phyloP scores from a whole-genome alignment of 495 filamentous ascomycete genomes.

The Penicillium soppii region DNA sequence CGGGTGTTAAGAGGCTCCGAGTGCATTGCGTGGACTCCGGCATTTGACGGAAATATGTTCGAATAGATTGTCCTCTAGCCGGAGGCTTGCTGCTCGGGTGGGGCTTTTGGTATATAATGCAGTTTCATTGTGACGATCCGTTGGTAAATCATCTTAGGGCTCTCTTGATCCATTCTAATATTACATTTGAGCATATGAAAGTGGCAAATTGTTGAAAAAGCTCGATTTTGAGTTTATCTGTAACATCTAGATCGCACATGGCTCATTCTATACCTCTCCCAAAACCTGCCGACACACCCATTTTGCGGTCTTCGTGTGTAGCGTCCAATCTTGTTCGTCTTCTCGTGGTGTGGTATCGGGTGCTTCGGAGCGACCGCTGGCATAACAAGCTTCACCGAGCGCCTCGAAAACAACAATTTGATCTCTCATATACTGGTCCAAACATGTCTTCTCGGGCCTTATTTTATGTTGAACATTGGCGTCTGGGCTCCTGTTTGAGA shows the following conservation, averaged over 20 bases:
- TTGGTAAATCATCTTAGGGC: background rate
- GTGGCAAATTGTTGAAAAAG: background rate
- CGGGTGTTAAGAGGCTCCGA: background rate
- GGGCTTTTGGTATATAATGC: background rate
- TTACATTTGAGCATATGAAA: too few species aligned
- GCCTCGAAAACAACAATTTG: constrained; percentile 82
- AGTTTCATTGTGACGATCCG: background rate
- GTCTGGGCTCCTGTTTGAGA: constrained; percentile 29
- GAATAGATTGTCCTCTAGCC: background rate
- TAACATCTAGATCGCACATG: background rate
- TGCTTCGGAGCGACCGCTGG: constrained; percentile 14
- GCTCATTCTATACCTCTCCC: background rate
- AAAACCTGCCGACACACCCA: constrained; percentile 63
- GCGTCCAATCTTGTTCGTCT: constrained; percentile 51
- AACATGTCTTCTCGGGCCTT: constrained; percentile 28
- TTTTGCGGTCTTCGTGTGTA: constrained; percentile 70
- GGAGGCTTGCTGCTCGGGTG: background rate
- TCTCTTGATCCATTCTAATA: too few species aligned
- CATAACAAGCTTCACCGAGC: constrained; percentile 40
- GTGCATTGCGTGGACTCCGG: background rate
- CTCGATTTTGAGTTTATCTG: background rate
- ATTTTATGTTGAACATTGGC: background rate
- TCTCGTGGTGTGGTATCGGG: constrained; percentile 30
- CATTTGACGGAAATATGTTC: constrained; percentile 1
- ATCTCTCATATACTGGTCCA: constrained; percentile 75